Conservation (phyloP, 257 asterid species). For the Pogostemon cablin region DNA sequence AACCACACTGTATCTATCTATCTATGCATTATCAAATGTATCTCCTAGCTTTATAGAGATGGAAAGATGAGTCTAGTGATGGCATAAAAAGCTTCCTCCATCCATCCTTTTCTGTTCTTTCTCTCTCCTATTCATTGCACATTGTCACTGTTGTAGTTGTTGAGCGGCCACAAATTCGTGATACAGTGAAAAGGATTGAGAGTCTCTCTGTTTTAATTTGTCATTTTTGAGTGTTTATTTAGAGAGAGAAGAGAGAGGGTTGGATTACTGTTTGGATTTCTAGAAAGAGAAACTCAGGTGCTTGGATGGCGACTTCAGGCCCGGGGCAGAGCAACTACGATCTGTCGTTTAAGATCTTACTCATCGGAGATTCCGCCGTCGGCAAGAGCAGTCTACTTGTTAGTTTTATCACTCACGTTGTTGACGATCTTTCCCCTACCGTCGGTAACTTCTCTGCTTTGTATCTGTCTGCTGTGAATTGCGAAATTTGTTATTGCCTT, state of each 20-base stretch:
- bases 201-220: slow-evolving; percentile 9
- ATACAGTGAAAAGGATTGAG: slow-evolving; percentile 27
- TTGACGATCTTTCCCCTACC: slow-evolving; percentile 84
- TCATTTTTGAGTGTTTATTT: neutral
- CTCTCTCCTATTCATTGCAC: slow-evolving; percentile 34
- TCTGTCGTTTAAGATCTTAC: slow-evolving; percentile 89
- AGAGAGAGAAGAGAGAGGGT: slow-evolving; percentile 20
- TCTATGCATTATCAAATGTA: neutral
- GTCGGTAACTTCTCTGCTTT: slow-evolving; percentile 54
- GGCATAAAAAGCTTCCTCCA: slow-evolving; percentile 39
- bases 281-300: slow-evolving; percentile 32
- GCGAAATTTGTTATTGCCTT: neutral
- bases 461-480: neutral
- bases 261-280: slow-evolving; percentile 3
- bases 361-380: slow-evolving; percentile 95
- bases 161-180: slow-evolving; percentile 34
- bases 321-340: slow-evolving; percentile 73
- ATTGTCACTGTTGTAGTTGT: slow-evolving; percentile 39
- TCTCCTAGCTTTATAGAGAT: slow-evolving; percentile 27
- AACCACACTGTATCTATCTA: slow-evolving; percentile 24
- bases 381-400: slow-evolving; percentile 96
- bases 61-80: slow-evolving; percentile 29
- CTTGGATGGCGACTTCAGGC: slow-evolving; percentile 61
- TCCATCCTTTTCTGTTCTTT: slow-evolving; percentile 11
- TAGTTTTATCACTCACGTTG: slow-evolving; percentile 72